Conservation (phyloP, 176 grass and related monocot genomes). For the Chrysopogon serrulatus region DNA sequence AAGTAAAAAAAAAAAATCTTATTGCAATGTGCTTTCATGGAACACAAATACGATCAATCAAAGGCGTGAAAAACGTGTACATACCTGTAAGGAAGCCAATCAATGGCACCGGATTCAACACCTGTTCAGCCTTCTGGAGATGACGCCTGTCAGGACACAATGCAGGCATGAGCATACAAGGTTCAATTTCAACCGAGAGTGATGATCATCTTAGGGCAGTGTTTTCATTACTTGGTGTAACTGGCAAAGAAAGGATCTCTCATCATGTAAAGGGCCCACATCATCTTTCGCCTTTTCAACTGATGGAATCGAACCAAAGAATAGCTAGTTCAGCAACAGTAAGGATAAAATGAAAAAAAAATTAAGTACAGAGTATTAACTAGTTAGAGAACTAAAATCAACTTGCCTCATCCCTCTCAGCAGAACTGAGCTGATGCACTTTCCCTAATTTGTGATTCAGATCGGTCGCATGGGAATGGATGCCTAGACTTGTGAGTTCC, state of each 20-base stretch:
- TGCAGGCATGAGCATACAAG: slow-evolving; percentile 2
- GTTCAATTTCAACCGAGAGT: neutral
- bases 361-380: neutral
- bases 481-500: slow-evolving; percentile 69
- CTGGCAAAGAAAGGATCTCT: slow-evolving; percentile 92
- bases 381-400: slow-evolving; percentile 14
- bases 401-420: slow-evolving; percentile 84
- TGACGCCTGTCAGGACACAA: slow-evolving; percentile 50
- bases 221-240: slow-evolving; percentile 62
- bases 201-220: neutral
- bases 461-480: slow-evolving; percentile 63
- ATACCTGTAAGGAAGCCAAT: slow-evolving; percentile 77
- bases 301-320: slow-evolving; percentile 30
- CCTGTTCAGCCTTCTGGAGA: slow-evolving; percentile 72
- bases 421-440: slow-evolving; percentile 61
- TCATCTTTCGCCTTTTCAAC: slow-evolving; percentile 90
- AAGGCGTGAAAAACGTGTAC: neutral
- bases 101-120: slow-evolving; percentile 61
- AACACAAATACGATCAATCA: neutral
- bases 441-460: slow-evolving; percentile 33
- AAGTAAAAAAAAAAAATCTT: neutral
- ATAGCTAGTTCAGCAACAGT: slow-evolving; percentile 14
- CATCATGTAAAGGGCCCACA: slow-evolving; percentile 88
- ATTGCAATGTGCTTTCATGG: neutral
- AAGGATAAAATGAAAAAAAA: slow-evolving; percentile 10